Base-by-base conservation (phyloP, 192 early-diverging fungal genomes). In the Nowakowskiella sp. region DNA sequence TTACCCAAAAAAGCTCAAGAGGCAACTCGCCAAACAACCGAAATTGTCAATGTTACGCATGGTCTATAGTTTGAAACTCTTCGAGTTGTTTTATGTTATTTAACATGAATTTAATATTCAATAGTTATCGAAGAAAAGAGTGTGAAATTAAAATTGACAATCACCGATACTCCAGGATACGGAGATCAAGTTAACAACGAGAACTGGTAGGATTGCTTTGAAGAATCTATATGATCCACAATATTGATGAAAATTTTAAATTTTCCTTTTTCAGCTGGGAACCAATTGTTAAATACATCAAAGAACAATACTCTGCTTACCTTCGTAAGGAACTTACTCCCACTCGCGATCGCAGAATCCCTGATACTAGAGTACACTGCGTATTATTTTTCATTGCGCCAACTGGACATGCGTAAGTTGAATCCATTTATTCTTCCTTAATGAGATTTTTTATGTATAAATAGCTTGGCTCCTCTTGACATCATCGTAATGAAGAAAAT, bases 151-250 rank as follows among this genome's bases (percentile, higher is more conserved):
- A 85, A 83, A 73, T 78, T 99, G 59, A 95, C 92, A 55, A 90
- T 99, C 62, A 88, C 94, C 34, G 95, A 99, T 62, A 99, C 95
- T 46, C 95, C 95, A 36, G 95, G 95, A 39, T 98, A 88, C 57
- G 93, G 90, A 55, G 95, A 98, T 75, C 91, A 94, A 72, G 91
- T 94, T 58, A 97, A 99, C 81, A 99, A 99, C 76, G 93, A 95
- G 61, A 81, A 86, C 53, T 97, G 95, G 88, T 88, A 60, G 51
- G 67, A 8, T 49, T 4, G 58, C 26, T 34, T 6, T 21, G 1
- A 42, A 13, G 19, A 64, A 36, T 23, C 10, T n/a, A 53, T 28
- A 32, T 32, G 36, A 44, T 26, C 48, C 8, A 28, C 24, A 13
- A 19, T 47, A 1, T 31, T 24, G n/a, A n/a, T n/a, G n/a, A n/a